Evolutionary conservation across 2,329 filamentous ascomycete genomes (phyloP), one percentile per base, ranked within the genome.

Genomic region (Alternaria conjuncta): DNA sequence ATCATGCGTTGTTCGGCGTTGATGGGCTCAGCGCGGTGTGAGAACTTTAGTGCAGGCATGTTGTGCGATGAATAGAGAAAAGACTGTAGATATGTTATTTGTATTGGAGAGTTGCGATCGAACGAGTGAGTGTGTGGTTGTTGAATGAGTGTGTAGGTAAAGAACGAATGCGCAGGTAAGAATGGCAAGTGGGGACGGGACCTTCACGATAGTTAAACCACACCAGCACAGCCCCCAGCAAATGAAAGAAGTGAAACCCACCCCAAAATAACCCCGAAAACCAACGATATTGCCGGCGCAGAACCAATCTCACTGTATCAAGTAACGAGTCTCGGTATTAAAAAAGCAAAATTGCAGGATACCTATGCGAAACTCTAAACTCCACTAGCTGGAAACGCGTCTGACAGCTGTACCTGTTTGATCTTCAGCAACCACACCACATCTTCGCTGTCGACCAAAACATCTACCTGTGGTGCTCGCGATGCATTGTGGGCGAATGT

Each of bases 1-100:
- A 63, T 32, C 46, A 57, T 58, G 47, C 18, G 18, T 4, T 60
- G 53, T 21, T 60, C 41, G 30, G 60, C 46, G 41, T 60, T 63
- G 12, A 26, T 28, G 1, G 28, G 6, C 3, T 30, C 20, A 7
- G 30, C 20, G n/a, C 45, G 51, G 23, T 44, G 50, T 3, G 30
- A 18, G 44, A 49, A 53, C 20, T 53, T 53, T 1, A 53, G 20
- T 41, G 1, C 3, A 21, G 49, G 49, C 49, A 53, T 53, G 6
- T 41, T 18, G 49, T 53, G 28, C 28, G n/a, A 26, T 46, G 10
- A 30, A 30, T 11, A 12, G 11, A 12, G 28, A 12, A 20, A 15
- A 36, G 4, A 6, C 15, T 30, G n/a, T 57, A 18, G 25, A 5
- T 23, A 5, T 51, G 12, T n/a, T 1, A 13, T 9, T 5, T 2